Base-by-base conservation (phyloP, 2,329 filamentous ascomycete genomes). In the Nigrospora osmanthi region DNA sequence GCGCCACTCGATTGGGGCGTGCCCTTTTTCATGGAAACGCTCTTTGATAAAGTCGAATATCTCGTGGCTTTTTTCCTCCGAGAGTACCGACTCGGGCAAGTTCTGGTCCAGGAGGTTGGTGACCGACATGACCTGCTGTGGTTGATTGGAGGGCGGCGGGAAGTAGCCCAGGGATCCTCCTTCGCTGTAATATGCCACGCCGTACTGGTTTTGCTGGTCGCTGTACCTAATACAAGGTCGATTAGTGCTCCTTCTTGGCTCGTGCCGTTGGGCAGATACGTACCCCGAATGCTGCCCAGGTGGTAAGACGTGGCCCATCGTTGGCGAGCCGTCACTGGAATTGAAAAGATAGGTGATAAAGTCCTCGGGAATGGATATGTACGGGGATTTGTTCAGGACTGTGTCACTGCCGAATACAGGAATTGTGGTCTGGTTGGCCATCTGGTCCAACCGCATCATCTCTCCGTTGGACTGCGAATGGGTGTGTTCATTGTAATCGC, bases 301-400 rank as follows among this genome's bases (percentile, higher is more conserved):
- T 17, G 72, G 68, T 47, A 73, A 62, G 48, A 78, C 63, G 11
- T 75, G 76, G 15, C 68, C 70, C 53, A 79, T 68, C 9, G 72
- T 66, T 3, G 78, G 76, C 5, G 70, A 71, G 12, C 66, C 69
- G 23, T 76, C 73, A 30, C 77, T 69, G 33, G 81, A 82, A 58
- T 86, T 90, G 65, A 94, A 94, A 23, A 94, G 65, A 72, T 86
- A 95, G 6, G 85, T 83, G 52, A 90, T 83, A 57, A 93, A 93
- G 58, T 95, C 89, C 58, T 94, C 88, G 0, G 87, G 85, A 69
- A 94, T 86, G 10, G 85, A 83, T 4, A 76, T 75, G 59, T 91
- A 91, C 0, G 91, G 89, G 3, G 89, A 95, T 46, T 91, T 87
- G 54, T 87, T 90, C 35, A 79, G 56, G 48, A 88, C 83, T 15